Evolutionary conservation across 1,284 basidiomycete species (phyloP).

Genomic region (Cryptococcus sp.): DNA sequence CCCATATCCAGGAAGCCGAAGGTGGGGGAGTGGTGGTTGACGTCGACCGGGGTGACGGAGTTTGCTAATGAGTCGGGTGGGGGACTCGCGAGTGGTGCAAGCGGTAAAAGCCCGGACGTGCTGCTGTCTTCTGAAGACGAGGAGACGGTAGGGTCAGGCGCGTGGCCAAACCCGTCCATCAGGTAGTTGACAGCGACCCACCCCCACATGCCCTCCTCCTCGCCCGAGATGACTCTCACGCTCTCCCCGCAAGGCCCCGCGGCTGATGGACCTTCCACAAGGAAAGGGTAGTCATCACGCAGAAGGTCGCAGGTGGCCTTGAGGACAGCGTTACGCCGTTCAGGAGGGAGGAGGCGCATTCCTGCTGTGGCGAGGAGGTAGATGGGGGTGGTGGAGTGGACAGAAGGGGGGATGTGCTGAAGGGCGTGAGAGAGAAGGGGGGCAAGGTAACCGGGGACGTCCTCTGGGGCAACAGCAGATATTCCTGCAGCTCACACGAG

Average conservation of each 20-base stretch:
- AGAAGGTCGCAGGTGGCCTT: slow-evolving; percentile 74
- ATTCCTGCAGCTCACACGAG: slow-evolving; percentile 63
- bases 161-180: slow-evolving; percentile 87
- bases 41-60: slow-evolving; percentile 44
- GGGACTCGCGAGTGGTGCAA: slow-evolving; percentile 37
- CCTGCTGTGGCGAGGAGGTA: slow-evolving; percentile 96
- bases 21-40: slow-evolving; percentile 60
- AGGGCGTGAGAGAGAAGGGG: slow-evolving; percentile 82
- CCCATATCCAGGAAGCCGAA: slow-evolving; percentile 99
- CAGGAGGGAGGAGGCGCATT: slow-evolving; percentile 78
- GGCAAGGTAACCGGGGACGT: slow-evolving; percentile 69
- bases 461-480: slow-evolving; percentile 70
- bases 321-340: slow-evolving; percentile 70
- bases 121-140: slow-evolving; percentile 12
- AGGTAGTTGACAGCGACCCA: slow-evolving; percentile 99
- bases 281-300: slow-evolving; percentile 59
- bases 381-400: slow-evolving; percentile 77
- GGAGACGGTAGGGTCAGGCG: slow-evolving; percentile 23
- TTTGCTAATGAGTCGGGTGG: slow-evolving; percentile 29
- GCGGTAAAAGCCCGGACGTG: slow-evolving; percentile 28
- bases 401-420: slow-evolving; percentile 76
- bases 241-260: slow-evolving; percentile 80
- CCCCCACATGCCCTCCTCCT: slow-evolving; percentile 96
- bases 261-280: slow-evolving; percentile 52
- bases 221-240: slow-evolving; percentile 91